Evolutionary conservation across 1,284 basidiomycete genomes (phyloP).

Genomic region (Stereum hirsutum): DNA sequence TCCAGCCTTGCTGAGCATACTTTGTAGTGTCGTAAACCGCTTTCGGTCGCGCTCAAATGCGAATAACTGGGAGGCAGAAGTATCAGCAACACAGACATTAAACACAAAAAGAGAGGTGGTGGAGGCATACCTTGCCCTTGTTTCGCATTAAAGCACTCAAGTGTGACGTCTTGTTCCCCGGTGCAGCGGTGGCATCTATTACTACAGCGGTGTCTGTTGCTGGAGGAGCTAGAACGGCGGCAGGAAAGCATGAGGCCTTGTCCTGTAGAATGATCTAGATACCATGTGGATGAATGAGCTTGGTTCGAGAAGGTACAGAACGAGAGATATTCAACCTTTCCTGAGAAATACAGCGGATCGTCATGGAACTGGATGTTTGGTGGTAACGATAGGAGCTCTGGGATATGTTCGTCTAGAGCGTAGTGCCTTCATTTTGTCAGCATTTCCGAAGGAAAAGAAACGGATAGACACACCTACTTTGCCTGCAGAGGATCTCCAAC

Average conservation of each 20-base stretch:
- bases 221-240: constrained; percentile 68
- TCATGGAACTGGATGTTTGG: constrained; percentile 52
- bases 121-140: constrained; percentile 55
- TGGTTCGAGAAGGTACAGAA: too few species aligned
- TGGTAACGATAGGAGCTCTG: constrained; percentile 74
- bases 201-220: constrained; percentile 43
- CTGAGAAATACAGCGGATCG: constrained; percentile 57
- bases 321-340: too few species aligned
- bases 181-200: constrained; percentile 94
- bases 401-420: constrained; percentile 69
- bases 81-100: not conserved
- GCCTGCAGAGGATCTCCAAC: constrained; percentile 41
- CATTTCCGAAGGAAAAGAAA: not conserved
- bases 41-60: constrained; percentile 82
- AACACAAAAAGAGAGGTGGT: not conserved
- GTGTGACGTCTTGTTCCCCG: constrained; percentile 97
- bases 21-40: constrained; percentile 73
- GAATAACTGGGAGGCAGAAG: constrained; percentile 43
- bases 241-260: constrained; percentile 96
- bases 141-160: constrained; percentile 81
- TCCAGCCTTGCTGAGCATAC: constrained; percentile 74
- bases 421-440: constrained; percentile 37
- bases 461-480: constrained; percentile 26
- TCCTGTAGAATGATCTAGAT: constrained; percentile 94
- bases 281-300: too few species aligned